Evolutionary conservation across 2,329 filamentous ascomycete species (phyloP), one percentile per base, ranked within the genome.

Genomic region (Sporothrix globosa): DNA sequence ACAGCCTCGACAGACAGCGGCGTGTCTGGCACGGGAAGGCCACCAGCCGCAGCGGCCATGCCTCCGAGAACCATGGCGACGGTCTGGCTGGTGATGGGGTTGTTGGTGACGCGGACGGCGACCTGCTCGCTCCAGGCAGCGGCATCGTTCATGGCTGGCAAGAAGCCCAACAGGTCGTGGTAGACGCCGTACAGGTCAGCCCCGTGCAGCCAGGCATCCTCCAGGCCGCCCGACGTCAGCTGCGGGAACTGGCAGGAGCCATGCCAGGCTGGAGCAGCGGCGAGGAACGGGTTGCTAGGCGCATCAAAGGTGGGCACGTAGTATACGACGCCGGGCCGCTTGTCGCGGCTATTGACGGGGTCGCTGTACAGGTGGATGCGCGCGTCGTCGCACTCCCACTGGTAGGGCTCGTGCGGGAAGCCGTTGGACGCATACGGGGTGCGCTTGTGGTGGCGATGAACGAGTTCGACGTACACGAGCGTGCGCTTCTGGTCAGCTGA

Each of bases 381-480:
- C 74, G 90, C 84, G 73, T 93, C 88, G 70, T 87, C 82, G 77
- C 92, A 96, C 76, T 90, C 80, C 92, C 92, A 96, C 21, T 82
- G 80, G 76, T 92, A 91, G 0, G 87, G 81, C 77, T 96, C 92
- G 0, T 86, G 81, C 0, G 92, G 92, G 75, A 96, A 95, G 0
- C 88, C 87, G 77, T 96, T 96, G 68, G 85, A 84, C 1, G 90
- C 87, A 77, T 96, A 96, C 0, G 92, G 92, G 0, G 92, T 96
- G 27, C 92, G 87, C 77, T 96, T 96, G 79, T 96, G 92, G 77
- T 96, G 92, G 67, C 92, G 87, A 76, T 96, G 92, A 66, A 91
- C 88, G 75, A 94, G 81, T 80, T 95, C 92, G 9, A 95, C 91
- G 77, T 94, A 95, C 75, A 85, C 81, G 67, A 96, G 81, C 10